phyloP scores from a whole-genome alignment of 2,329 filamentous ascomycete genomes.

The Trichoderma brevicompactum region DNA sequence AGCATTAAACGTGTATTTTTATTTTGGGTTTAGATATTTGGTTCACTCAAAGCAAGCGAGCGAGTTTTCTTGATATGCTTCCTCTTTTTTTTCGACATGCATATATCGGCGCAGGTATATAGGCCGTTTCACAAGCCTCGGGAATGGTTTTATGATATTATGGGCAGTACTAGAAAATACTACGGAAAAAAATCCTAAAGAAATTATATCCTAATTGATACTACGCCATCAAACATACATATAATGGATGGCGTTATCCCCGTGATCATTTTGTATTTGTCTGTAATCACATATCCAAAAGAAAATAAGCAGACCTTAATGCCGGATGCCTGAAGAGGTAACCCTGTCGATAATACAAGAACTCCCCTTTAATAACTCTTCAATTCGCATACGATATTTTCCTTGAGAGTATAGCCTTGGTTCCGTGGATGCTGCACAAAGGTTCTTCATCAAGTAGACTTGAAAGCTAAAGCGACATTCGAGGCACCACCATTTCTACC shows the following conservation, averaged over 20 bases:
- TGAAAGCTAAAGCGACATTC: background rate
- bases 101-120: slow-evolving; percentile 3
- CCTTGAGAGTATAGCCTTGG: no score
- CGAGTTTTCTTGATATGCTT: background rate
- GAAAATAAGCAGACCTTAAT: no score
- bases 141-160: background rate
- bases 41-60: slow-evolving; percentile 15
- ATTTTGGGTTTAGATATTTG: background rate
- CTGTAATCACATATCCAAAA: no score
- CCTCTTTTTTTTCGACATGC: background rate
- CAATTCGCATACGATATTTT: no score
- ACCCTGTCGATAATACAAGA: no score
- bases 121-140: background rate
- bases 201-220: no score
- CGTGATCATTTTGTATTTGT: no score
- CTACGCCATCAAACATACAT: no score
- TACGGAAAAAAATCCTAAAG: background rate
- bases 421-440: no score
- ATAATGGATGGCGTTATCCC: no score
- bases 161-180: background rate
- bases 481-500: slow-evolving; percentile 11
- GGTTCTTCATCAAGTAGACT: background rate
- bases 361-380: no score
- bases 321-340: no score
- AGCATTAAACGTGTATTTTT: background rate